Conservation (phyloP, 2,329 filamentous ascomycete species). For the Ophiostoma triangulosporum region DNA sequence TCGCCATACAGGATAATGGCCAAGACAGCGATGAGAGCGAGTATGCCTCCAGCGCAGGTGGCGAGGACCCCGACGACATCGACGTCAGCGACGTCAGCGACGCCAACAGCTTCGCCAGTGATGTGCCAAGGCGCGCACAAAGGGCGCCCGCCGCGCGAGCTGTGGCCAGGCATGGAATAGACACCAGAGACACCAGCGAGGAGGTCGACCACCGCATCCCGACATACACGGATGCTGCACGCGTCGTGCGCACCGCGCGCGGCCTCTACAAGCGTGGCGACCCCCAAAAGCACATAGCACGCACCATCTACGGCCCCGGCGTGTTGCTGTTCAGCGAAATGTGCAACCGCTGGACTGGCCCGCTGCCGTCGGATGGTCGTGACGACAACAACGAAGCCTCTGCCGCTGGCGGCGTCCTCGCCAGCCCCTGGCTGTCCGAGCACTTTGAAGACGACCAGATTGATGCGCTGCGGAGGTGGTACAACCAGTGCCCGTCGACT, state of each 20-base stretch:
- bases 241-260: neutral
- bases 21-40: neutral
- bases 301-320: constrained; percentile 1
- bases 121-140: neutral
- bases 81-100: constrained; percentile 48
- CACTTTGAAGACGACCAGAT: constrained; percentile 23
- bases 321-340: neutral
- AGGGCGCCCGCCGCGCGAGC: neutral
- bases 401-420: constrained; percentile 18
- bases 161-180: too few relatives aligned
- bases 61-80: constrained; percentile 16
- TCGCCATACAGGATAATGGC: neutral
- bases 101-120: constrained; percentile 68
- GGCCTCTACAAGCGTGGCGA: constrained; percentile 1
- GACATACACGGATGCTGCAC: neutral
- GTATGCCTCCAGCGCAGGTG: neutral
- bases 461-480: constrained; percentile 20
- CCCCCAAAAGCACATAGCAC: neutral
- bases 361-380: neutral
- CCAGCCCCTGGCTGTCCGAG: constrained; percentile 27
- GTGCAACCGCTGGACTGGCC: neutral
- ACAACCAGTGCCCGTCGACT: neutral
- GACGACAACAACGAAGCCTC: neutral
- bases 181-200: neutral
- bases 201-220: neutral